These are phyloP conservation scores for Leccinum longicurvipes DNA, from an alignment of 768 basidiomycete species.

Conservation along the genomic window DNA sequence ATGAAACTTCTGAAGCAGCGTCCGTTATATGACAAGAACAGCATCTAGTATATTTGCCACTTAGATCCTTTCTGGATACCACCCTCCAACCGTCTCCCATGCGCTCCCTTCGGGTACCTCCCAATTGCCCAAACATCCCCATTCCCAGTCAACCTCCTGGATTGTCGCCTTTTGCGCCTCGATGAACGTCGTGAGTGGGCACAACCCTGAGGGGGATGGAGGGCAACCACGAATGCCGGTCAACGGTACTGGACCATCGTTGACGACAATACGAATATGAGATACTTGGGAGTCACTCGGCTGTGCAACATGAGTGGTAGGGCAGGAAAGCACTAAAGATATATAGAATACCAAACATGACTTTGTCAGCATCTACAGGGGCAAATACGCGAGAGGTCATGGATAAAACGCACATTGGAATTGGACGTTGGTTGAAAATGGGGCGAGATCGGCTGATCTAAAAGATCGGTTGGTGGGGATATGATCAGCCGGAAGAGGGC, in stretches of 20 bases:
- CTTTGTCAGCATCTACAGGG: neutral
- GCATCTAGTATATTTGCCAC: neutral
- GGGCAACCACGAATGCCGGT: conserved; percentile 75
- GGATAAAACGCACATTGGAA: conserved; percentile 66
- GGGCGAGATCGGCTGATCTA: conserved; percentile 72
- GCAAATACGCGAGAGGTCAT: neutral
- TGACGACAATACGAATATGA: conserved; percentile 81
- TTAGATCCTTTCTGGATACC: conserved; percentile 16
- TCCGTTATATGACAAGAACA: neutral
- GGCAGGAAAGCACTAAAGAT: conserved; percentile 58
- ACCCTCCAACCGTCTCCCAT: conserved; percentile 57
- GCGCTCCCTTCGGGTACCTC: conserved; percentile 55
- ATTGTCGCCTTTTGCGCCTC: conserved; percentile 65
- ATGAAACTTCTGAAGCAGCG: neutral
- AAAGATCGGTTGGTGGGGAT: conserved; percentile 65
- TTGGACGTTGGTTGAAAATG: conserved; percentile 86
- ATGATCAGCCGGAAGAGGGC: conserved; percentile 73
- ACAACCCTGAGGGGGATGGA: conserved; percentile 59
- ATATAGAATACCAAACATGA: neutral
- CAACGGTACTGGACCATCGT: conserved; percentile 83
- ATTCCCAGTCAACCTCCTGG: conserved; percentile 63
- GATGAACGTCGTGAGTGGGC: conserved; percentile 70
- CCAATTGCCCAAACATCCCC: conserved; percentile 79
- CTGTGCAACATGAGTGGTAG: neutral
- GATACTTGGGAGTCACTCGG: conserved; percentile 31